phyloP scores from a whole-genome alignment of 768 basidiomycete species.

The Podaxis mareebaensis region DNA sequence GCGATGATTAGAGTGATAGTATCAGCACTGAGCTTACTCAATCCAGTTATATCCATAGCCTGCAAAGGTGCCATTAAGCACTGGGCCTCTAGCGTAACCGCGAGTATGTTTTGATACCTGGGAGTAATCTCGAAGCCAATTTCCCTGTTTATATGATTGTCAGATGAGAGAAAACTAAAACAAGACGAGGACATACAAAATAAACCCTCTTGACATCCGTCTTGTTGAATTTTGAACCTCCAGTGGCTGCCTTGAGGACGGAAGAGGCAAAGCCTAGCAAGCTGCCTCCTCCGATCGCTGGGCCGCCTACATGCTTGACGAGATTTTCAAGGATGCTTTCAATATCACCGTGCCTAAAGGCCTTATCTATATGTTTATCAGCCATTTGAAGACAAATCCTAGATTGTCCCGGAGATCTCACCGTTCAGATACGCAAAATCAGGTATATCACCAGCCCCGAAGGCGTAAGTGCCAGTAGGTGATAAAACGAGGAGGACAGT shows the following conservation, averaged over 20 bases:
- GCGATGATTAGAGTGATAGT: constrained; percentile 62
- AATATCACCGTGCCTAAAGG: constrained; percentile 77
- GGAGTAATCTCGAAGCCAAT: constrained; percentile 73
- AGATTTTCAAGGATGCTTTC: constrained; percentile 66
- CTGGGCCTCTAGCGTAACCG: neutral
- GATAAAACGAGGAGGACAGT: constrained; percentile 42
- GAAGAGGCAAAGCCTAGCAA: constrained; percentile 53
- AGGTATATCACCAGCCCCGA: constrained; percentile 71
- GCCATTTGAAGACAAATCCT: neutral
- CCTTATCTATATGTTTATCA: constrained; percentile 48
- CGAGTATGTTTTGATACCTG: constrained; percentile 35
- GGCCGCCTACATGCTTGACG: constrained; percentile 53
- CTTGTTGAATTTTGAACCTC: constrained; percentile 61
- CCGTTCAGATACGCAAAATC: constrained; percentile 68
- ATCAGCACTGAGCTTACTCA: constrained; percentile 64
- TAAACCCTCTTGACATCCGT: constrained; percentile 71
- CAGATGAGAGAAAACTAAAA: constrained; percentile 20
- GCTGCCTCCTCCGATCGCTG: constrained; percentile 41
- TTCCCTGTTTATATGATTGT: constrained; percentile 40
- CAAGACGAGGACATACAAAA: constrained; percentile 50
- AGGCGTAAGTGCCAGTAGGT: constrained; percentile 47
- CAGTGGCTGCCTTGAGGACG: constrained; percentile 42
- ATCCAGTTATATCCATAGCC: constrained; percentile 73
- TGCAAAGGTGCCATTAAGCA: constrained; percentile 22
- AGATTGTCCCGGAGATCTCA: constrained; percentile 25